Percentiles rank a stretch among this genome's conserved stretches.
These are phyloP conservation scores for Chamaenerion angustifolium DNA, from an alignment of 345 rosid species.

Conservation along the genomic window DNA sequence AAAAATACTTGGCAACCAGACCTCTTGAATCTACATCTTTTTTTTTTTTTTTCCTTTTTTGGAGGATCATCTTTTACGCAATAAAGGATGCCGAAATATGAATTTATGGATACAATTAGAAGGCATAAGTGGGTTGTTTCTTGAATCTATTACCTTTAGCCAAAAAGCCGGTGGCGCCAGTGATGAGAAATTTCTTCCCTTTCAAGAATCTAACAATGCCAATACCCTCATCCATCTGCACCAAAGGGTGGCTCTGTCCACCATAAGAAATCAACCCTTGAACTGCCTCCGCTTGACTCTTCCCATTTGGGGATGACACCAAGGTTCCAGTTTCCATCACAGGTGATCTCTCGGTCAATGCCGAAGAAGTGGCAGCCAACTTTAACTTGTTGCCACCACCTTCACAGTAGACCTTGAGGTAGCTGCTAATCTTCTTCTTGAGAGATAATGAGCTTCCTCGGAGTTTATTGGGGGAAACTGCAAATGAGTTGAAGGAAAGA, in stretches of 20 bases:
- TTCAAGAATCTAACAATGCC: slow-evolving; percentile 74
- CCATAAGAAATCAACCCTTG: slow-evolving; percentile 45
- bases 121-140: no score
- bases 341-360: slow-evolving; percentile 28
- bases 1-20: not conserved
- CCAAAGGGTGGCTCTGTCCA: slow-evolving; percentile 19
- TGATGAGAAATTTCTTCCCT: slow-evolving; percentile 59
- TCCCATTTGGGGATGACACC: slow-evolving; percentile 46
- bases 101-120: no score
- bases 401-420: slow-evolving; percentile 30
- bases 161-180: slow-evolving; percentile 88
- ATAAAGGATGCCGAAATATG: not conserved
- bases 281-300: slow-evolving; percentile 22
- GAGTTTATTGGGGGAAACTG: slow-evolving; percentile 18
- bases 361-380: slow-evolving; percentile 30
- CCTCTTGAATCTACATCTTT: not conserved
- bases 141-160: slow-evolving; percentile 45
- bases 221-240: slow-evolving; percentile 60
- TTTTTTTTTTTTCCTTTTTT: not conserved
- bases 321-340: slow-evolving; percentile 44
- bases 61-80: no score
- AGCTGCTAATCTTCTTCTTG: not conserved
- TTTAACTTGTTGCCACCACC: slow-evolving; percentile 29
- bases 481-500: slow-evolving; percentile 44
- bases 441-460: slow-evolving; percentile 3